Evolutionary conservation across 192 early-diverging fungal genomes (phyloP), one percentile per base, ranked within the genome.

Genomic region (Spizellomyces punctatus): DNA sequence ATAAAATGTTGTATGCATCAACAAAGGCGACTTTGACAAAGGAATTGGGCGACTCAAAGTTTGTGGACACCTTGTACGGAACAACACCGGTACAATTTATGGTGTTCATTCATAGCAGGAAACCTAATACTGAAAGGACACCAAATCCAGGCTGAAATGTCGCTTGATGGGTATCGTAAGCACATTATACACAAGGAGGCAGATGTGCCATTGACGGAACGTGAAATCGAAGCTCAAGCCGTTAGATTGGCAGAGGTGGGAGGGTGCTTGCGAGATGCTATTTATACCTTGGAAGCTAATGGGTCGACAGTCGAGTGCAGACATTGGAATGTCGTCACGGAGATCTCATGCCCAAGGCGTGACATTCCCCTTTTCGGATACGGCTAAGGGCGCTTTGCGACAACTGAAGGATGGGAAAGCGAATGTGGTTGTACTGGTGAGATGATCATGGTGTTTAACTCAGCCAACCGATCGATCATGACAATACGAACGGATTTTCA

Each of bases 1-100:
- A 93, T 62, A 97, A 98, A 78, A 99, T 96, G 95, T 82, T 99
- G 46, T 95, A 96, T 71, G 94, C 96, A 10, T 88, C 95, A 6
- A 89, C 92, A 21, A 89, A 91, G 63, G 90, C 91, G 8, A 88
- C 92, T 6, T 76, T 96, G 61, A 80, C 85, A 16, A 93, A 90
- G 77, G 86, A 90, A 3, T 80, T 96, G 43, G 96, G 96, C 17
- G 92, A 92, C 43, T 83, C 86, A 50, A 82, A 86, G 36, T 95
- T 96, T 79, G 85, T 84, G 8, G 94, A 98, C 72, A 86, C 82
- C 14, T 82, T 98, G 66, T 93, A 92, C 79, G 95, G 90, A 21
- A 92, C 93, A 41, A 80, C 78, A 58, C 69, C 63, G 76, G 90
- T 90, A 80, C 61, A 73, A 69, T n/a, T 55, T 10, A n/a, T 22